Conservation (phyloP, 2,329 filamentous ascomycete species). For the Xylaria sp. region DNA sequence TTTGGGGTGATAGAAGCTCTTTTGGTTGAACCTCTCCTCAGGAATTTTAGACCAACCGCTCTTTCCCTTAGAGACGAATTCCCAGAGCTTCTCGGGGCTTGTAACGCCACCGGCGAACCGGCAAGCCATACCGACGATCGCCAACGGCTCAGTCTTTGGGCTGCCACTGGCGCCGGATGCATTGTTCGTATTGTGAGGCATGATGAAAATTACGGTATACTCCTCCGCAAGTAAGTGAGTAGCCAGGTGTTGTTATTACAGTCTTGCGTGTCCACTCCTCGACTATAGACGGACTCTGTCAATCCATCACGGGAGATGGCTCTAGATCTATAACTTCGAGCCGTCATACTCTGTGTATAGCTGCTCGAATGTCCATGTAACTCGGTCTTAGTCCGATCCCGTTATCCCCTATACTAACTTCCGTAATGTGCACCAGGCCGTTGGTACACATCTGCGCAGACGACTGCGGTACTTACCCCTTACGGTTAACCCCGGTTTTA, state of each 20-base stretch:
- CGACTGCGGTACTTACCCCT: neutral
- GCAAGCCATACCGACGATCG: slow-evolving; percentile 21
- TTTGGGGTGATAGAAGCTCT: slow-evolving; percentile 8
- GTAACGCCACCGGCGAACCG: slow-evolving; percentile 11
- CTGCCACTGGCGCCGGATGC: neutral
- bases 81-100: slow-evolving; percentile 16
- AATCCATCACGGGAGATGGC: neutral
- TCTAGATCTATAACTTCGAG: neutral
- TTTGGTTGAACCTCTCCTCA: slow-evolving; percentile 4
- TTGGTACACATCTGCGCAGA: neutral
- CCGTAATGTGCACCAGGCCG: no score
- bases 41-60: slow-evolving; percentile 19
- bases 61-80: slow-evolving; percentile 5
- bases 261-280: neutral
- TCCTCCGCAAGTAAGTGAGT: neutral
- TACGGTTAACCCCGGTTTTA: neutral
- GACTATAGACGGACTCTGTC: neutral
- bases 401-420: neutral
- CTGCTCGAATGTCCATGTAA: neutral
- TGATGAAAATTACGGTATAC: neutral
- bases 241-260: neutral
- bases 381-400: neutral
- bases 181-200: neutral
- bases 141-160: slow-evolving; percentile 14
- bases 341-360: no score